Evolutionary conservation across 2,329 filamentous ascomycete species (phyloP).

Genomic region (Fusarium nelsonii): DNA sequence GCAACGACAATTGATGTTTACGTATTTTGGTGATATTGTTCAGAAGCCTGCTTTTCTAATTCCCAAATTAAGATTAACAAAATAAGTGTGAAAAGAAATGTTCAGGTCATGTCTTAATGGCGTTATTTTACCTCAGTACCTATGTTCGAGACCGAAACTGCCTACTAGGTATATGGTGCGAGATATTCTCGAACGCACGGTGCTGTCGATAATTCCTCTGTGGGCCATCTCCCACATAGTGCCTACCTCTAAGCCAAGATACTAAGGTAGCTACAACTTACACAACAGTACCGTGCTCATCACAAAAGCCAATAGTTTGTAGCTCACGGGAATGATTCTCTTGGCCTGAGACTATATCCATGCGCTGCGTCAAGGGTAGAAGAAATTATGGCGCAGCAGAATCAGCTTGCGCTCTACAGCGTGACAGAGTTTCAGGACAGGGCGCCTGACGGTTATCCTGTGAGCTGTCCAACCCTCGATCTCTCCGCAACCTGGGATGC

Average conservation of each 20-base stretch:
- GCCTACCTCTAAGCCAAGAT: background rate
- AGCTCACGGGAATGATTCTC: constrained; percentile 8
- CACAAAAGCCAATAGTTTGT: background rate
- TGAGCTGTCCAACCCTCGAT: constrained; percentile 88
- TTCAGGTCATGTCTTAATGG: background rate
- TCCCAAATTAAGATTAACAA: background rate
- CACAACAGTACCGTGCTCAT: constrained; percentile 13
- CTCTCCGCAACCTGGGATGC: constrained; percentile 78
- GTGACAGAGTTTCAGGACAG: constrained; percentile 69
- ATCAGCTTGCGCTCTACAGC: constrained; percentile 63
- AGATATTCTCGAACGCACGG: constrained; percentile 4
- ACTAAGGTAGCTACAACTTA: constrained; percentile 19
- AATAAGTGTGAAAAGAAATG: no score
- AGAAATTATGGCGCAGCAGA: constrained; percentile 47
- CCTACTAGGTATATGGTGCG: constrained; percentile 3
- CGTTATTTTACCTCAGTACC: background rate
- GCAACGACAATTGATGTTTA: constrained; percentile 48
- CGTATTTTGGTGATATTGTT: constrained; percentile 27
- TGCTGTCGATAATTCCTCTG: background rate
- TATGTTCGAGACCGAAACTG: background rate
- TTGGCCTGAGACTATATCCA: background rate
- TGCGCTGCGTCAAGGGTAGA: constrained; percentile 7
- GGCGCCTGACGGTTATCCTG: constrained; percentile 69
- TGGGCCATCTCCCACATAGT: background rate
- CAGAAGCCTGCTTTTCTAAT: background rate